Percentiles rank a stretch among this genome's conserved stretches.
phyloP scores from a whole-genome alignment of 108 stramenopile species.

The Conticribra weissflogii region DNA sequence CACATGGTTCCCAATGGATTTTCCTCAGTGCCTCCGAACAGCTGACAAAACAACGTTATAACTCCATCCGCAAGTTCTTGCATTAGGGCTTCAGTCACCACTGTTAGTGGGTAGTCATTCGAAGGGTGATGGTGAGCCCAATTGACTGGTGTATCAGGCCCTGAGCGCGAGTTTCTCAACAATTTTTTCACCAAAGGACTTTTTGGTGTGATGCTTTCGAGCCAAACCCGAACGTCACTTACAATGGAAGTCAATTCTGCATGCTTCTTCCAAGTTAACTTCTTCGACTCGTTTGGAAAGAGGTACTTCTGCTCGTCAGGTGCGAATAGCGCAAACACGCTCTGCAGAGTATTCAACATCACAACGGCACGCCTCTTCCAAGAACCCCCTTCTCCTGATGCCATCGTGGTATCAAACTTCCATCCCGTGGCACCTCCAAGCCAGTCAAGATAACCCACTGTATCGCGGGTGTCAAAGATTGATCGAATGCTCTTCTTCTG shows the following conservation, averaged over 20 bases:
- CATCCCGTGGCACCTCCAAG: constrained; percentile 13
- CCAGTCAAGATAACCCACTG: constrained; percentile 12
- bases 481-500: background rate
- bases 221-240: constrained; percentile 12
- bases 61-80: constrained; percentile 5
- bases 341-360: constrained; percentile 12
- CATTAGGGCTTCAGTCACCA: constrained; percentile 11
- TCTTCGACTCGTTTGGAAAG: background rate
- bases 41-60: constrained; percentile 6
- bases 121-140: constrained; percentile 19
- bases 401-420: background rate
- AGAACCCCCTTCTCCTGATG: background rate
- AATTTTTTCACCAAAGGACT: background rate
- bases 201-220: constrained; percentile 6
- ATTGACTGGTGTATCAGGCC: constrained; percentile 3
- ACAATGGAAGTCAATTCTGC: constrained; percentile 9
- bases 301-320: constrained; percentile 4
- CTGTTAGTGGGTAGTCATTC: constrained; percentile 3
- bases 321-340: constrained; percentile 6
- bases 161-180: background rate
- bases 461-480: background rate
- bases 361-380: constrained; percentile 11
- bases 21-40: constrained; percentile 3
- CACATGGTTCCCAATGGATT: constrained; percentile 11
- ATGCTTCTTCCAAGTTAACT: constrained; percentile 10